Conservation (phyloP, 176 grass and related monocot species). For the Oropetium thomaeum region DNA sequence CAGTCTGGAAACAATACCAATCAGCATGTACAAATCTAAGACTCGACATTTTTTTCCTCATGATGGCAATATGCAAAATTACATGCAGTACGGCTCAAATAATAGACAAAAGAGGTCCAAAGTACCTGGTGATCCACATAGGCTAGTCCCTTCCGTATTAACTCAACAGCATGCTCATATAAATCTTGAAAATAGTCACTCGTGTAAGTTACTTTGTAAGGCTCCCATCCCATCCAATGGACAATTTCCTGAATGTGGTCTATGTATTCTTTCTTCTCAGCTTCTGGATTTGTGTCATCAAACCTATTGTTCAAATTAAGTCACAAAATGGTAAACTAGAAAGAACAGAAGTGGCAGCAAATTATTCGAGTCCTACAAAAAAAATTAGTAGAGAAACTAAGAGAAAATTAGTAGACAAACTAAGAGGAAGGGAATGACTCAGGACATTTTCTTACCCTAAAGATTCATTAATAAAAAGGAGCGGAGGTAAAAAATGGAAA, state of each 20-base stretch:
- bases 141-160: constrained; percentile 81
- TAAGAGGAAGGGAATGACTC: neutral
- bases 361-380: neutral
- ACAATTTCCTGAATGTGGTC: constrained; percentile 95
- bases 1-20: constrained; percentile 52
- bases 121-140: constrained; percentile 98
- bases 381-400: constrained; percentile 8
- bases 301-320: constrained; percentile 59
- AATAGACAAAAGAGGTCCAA: constrained; percentile 8
- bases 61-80: constrained; percentile 1
- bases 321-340: constrained; percentile 3
- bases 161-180: constrained; percentile 82
- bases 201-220: constrained; percentile 95
- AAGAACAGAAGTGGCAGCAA: neutral
- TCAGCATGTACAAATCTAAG: constrained; percentile 9
- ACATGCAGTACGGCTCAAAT: constrained; percentile 17
- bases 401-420: constrained; percentile 4
- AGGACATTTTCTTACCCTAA: neutral
- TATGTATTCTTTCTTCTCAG: constrained; percentile 96
- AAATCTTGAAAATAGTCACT: constrained; percentile 98
- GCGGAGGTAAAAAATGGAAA: constrained; percentile 8
- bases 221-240: constrained; percentile 91
- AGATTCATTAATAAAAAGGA: neutral
- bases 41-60: constrained; percentile 7
- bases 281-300: constrained; percentile 98